A percentile compares a stretch with the other conserved stretches of the same genome.
phyloP scores from a whole-genome alignment of 805 yeast species.

The Candida loeiensis region DNA sequence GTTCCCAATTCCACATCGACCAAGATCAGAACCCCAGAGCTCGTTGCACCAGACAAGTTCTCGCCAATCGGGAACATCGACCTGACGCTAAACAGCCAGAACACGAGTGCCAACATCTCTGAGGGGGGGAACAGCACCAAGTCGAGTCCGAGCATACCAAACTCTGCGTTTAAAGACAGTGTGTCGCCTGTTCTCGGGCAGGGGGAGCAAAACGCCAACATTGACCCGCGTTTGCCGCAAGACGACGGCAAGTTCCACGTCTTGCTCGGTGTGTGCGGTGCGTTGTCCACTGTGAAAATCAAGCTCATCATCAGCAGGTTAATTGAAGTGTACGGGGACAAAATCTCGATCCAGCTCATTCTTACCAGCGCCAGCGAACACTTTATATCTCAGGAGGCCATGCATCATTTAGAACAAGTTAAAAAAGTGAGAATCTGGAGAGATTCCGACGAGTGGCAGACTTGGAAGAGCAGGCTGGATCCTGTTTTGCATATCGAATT shows the following conservation, averaged over 20 bases:
- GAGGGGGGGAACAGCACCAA: background rate
- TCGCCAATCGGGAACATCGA: slow-evolving; percentile 6
- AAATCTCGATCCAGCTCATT: slow-evolving; percentile 52
- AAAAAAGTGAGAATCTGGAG: slow-evolving; percentile 52
- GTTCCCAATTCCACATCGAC: slow-evolving; percentile 6
- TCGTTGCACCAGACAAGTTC: slow-evolving; percentile 4
- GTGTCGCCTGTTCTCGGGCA: background rate
- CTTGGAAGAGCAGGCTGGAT: slow-evolving; percentile 79
- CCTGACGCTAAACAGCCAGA: slow-evolving; percentile 2
- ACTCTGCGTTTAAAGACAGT: background rate
- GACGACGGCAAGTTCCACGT: slow-evolving; percentile 55
- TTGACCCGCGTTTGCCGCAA: slow-evolving; percentile 64
- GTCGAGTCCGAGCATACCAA: background rate
- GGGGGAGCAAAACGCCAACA: slow-evolving; percentile 43
- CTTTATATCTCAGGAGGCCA: slow-evolving; percentile 46
- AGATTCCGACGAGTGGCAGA: slow-evolving; percentile 58
- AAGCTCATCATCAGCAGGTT: slow-evolving; percentile 50
- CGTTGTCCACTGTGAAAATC: slow-evolving; percentile 49
- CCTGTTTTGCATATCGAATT: slow-evolving; percentile 94
- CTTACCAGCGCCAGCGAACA: slow-evolving; percentile 52
- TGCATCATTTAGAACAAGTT: slow-evolving; percentile 35
- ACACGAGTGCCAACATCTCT: background rate
- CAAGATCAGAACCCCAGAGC: slow-evolving; percentile 8
- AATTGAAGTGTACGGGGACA: slow-evolving; percentile 50
- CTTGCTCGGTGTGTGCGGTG: slow-evolving; percentile 57